Conservation (phyloP, 2,329 filamentous ascomycete genomes). For the Diaporthe capsici region DNA sequence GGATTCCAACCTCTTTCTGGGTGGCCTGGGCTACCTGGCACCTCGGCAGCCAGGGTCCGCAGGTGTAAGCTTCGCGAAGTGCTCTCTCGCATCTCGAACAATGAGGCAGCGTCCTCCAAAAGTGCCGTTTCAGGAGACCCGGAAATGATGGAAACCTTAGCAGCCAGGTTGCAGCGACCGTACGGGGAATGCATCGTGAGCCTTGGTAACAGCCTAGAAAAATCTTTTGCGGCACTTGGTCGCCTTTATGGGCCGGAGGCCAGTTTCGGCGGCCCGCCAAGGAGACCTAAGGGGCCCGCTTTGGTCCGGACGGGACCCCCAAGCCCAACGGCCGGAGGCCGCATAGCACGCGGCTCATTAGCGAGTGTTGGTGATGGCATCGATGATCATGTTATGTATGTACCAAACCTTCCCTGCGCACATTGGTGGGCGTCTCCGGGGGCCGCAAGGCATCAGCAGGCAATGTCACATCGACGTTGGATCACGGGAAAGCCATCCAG, state of each 20-base stretch:
- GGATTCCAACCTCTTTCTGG: not conserved
- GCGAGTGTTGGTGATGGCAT: slow-evolving; percentile 24
- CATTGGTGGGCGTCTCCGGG: not conserved
- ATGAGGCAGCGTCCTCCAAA: not conserved
- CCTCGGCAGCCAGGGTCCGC: slow-evolving; percentile 8
- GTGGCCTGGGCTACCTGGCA: not conserved
- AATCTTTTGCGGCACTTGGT: slow-evolving; percentile 32
- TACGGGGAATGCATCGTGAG: slow-evolving; percentile 23
- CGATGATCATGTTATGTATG: slow-evolving; percentile 29
- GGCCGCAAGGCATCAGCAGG: slow-evolving; percentile 20
- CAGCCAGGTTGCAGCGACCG: slow-evolving; percentile 4
- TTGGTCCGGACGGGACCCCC: slow-evolving; percentile 14
- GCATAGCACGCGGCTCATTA: slow-evolving; percentile 26
- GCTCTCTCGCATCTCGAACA: slow-evolving; percentile 25
- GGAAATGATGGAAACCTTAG: not conserved
- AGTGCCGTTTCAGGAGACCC: slow-evolving; percentile 12
- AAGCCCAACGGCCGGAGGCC: slow-evolving; percentile 33
- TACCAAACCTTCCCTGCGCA: not conserved
- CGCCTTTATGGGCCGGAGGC: slow-evolving; percentile 26
- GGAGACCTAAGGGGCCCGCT: slow-evolving; percentile 30
- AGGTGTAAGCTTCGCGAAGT: not conserved
- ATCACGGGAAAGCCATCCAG: slow-evolving; percentile 8
- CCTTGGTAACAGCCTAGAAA: slow-evolving; percentile 37
- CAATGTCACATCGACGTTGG: slow-evolving; percentile 17
- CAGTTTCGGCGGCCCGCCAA: slow-evolving; percentile 27